Percentiles rank a stretch among this genome's conserved stretches.
Conservation (phyloP, 2,329 filamentous ascomycete species). For the Fonsecaea nubica region DNA sequence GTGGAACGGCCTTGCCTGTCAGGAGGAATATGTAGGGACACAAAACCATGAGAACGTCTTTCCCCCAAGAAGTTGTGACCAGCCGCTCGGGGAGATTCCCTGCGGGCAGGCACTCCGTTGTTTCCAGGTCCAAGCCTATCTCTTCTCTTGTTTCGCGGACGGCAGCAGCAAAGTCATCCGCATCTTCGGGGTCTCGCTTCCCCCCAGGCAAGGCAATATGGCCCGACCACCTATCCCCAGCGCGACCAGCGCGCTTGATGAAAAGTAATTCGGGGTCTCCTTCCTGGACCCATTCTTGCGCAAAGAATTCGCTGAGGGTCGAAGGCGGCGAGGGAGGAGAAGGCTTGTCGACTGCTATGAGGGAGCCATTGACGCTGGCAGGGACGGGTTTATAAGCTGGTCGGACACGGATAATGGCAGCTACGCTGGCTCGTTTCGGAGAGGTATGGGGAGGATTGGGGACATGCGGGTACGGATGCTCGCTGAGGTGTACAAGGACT, state of each 20-base stretch:
- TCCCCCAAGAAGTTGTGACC: constrained; percentile 71
- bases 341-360: constrained; percentile 31
- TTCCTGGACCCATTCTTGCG: constrained; percentile 68
- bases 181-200: constrained; percentile 69
- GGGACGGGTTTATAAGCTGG: constrained; percentile 64
- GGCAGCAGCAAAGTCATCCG: constrained; percentile 66
- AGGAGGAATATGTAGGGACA: constrained; percentile 72
- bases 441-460: constrained; percentile 53
- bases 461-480: constrained; percentile 51
- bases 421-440: constrained; percentile 69
- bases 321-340: constrained; percentile 38
- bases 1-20: constrained; percentile 62
- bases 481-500: constrained; percentile 31
- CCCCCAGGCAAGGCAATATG: constrained; percentile 74
- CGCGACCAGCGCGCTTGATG: constrained; percentile 70
- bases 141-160: constrained; percentile 71
- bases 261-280: constrained; percentile 73
- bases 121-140: constrained; percentile 66
- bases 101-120: constrained; percentile 54
- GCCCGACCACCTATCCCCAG: constrained; percentile 72
- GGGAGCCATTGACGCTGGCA: constrained; percentile 38
- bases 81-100: constrained; percentile 71
- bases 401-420: constrained; percentile 68
- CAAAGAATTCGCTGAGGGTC: constrained; percentile 63
- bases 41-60: constrained; percentile 70